Percentiles rank a stretch among this genome's conserved stretches.
phyloP scores from a whole-genome alignment of 2,329 filamentous ascomycete genomes.

The Exophiala bonariae region DNA sequence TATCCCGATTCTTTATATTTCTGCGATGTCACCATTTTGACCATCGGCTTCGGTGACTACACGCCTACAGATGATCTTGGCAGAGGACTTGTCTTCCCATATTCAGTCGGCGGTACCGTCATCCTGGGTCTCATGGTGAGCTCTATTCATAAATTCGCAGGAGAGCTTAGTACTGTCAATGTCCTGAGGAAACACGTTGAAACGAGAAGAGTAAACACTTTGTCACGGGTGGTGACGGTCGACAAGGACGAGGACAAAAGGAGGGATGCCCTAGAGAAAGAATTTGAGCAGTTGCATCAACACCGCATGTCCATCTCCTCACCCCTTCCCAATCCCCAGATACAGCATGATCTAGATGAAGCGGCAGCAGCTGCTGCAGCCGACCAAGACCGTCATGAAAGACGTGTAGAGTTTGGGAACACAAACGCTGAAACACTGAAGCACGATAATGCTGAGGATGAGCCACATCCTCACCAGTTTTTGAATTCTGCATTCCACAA shows the following conservation, averaged over 20 bases:
- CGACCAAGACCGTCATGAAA: slow-evolving; percentile 1
- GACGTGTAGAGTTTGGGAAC: slow-evolving; percentile 15
- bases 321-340: slow-evolving; percentile 32
- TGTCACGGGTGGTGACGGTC: slow-evolving; percentile 53
- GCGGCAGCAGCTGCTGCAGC: slow-evolving; percentile 2
- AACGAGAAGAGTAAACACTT: slow-evolving; percentile 53
- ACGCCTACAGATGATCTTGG: slow-evolving; percentile 57
- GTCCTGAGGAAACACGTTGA: slow-evolving; percentile 61
- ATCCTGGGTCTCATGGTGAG: slow-evolving; percentile 81
- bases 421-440: slow-evolving; percentile 13
- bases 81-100: slow-evolving; percentile 76
- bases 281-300: slow-evolving; percentile 19
- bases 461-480: slow-evolving; percentile 21
- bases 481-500: slow-evolving; percentile 11
- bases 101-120: slow-evolving; percentile 78
- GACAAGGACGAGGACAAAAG: slow-evolving; percentile 14
- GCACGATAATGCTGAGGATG: slow-evolving; percentile 1
- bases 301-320: slow-evolving; percentile 34
- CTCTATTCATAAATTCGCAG: slow-evolving; percentile 69
- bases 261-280: slow-evolving; percentile 32
- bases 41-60: slow-evolving; percentile 64
- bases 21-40: slow-evolving; percentile 68
- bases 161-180: slow-evolving; percentile 62
- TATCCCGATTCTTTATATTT: slow-evolving; percentile 80
- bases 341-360: slow-evolving; percentile 22